Conservation (phyloP, 768 basidiomycete genomes). For the Rhizopogon rudus region DNA sequence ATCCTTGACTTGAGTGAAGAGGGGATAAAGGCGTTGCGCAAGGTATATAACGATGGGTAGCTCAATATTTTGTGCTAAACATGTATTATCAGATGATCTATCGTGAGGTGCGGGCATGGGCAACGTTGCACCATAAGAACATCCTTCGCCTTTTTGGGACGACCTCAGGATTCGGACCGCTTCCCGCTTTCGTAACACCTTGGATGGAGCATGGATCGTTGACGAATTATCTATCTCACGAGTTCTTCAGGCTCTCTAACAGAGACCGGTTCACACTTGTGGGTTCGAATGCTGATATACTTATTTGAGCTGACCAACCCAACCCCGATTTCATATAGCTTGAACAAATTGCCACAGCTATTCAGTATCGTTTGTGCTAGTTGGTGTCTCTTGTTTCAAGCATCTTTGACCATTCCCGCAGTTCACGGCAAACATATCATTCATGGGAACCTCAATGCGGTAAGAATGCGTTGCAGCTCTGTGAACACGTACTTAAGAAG, state of each 20-base stretch:
- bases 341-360: background rate
- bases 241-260: background rate
- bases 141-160: slow-evolving; percentile 17
- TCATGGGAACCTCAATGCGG: slow-evolving; percentile 6
- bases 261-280: slow-evolving; percentile 13
- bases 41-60: background rate
- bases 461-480: background rate
- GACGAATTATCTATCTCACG: slow-evolving; percentile 10
- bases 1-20: background rate
- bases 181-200: slow-evolving; percentile 18
- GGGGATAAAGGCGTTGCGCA: background rate
- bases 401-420: background rate
- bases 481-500: background rate
- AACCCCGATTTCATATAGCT: background rate
- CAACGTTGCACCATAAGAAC: slow-evolving; percentile 8
- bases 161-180: slow-evolving; percentile 14
- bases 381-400: background rate
- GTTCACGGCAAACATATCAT: slow-evolving; percentile 4
- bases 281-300: background rate
- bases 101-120: background rate
- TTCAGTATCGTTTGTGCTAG: slow-evolving; percentile 4
- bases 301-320: background rate
- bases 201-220: slow-evolving; percentile 23
- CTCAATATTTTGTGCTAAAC: background rate
- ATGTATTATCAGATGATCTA: background rate